Base-by-base conservation (phyloP, 495 filamentous ascomycete genomes). In the Pseudoneurospora amorphoporcata region DNA sequence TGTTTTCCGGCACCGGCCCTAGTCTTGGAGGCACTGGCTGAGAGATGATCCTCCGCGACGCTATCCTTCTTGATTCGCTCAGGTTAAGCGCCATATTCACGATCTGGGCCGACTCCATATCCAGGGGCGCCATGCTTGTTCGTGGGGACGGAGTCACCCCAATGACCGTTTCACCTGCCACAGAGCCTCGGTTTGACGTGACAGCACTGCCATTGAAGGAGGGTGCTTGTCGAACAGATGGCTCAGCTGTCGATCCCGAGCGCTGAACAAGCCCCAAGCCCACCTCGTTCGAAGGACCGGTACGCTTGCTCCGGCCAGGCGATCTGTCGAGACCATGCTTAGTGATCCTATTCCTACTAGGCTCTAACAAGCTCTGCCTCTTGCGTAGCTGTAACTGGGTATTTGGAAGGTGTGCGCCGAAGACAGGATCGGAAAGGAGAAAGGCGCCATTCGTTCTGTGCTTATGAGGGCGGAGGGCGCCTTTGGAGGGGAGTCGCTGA, bases 61-160 rank as follows among this genome's bases (percentile, higher is more conserved):
- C 87, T 43, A 90, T 86, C 71, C 89, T 87, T 70, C 94, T 86
- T 40, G 92, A 94, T 77, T 97, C 92, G 82, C 92, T 97, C 69
- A 98, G 81, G 77, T 91, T 95, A 78, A 98, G 82, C 2, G 94
- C 94, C 80, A 98, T 90, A 76, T 92, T 94, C 43, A 98, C 92
- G 72, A 98, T 94, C 79, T 97, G 92, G 23, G 92, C 85, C 29
- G 93, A 90, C 75, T 98, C 93, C 19, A 87, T 82, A 80, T 94
- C 91, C 14, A 92, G 76, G 4, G 76, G 73, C 6, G 72, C 68
- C 53, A 74, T 75, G 73, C 73, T 77, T 32, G 72, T 41, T 19
- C 70, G 43, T 7, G 77, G 69, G 8, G 73, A 77, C 35, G 38
- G 32, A n/a, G 41, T 23, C 17, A 4, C 38, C 8, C 73, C 75